These are phyloP conservation scores for Glutinoglossum americanum DNA, from an alignment of 495 filamentous ascomycete genomes.

Conservation along the genomic window DNA sequence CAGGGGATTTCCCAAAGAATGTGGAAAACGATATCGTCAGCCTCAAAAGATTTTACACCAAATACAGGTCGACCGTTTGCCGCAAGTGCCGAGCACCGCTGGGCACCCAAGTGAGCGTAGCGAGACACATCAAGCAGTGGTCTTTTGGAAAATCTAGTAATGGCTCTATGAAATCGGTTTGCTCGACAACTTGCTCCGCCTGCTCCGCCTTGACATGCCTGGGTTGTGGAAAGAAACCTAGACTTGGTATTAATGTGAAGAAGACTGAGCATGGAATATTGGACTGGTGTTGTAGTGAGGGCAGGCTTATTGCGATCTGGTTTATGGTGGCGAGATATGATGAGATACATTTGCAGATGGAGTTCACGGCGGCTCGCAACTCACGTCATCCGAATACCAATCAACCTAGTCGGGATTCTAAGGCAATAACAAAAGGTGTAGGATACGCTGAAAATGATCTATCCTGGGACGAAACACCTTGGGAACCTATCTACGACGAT, in stretches of 20 bases:
- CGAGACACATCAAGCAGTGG: background rate
- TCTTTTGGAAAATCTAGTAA: background rate
- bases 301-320: slow-evolving; percentile 1
- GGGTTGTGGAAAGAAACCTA: slow-evolving; percentile 1
- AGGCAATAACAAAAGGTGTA: background rate
- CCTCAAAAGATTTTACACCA: background rate
- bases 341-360: background rate
- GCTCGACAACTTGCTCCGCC: background rate
- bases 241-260: background rate
- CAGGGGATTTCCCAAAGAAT: background rate
- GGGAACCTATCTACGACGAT: background rate
- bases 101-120: background rate
- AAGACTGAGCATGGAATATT: background rate
- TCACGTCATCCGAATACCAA: background rate
- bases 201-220: background rate
- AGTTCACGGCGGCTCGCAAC: background rate
- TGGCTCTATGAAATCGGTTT: background rate
- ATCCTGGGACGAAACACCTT: background rate
- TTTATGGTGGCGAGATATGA: background rate
- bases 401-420: background rate
- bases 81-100: background rate
- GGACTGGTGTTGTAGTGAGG: slow-evolving; percentile 1
- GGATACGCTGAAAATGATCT: background rate
- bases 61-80: background rate
- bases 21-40: background rate